These are phyloP conservation scores for Immersiporthe knoxdaviesiana DNA, from an alignment of 2,329 filamentous ascomycete genomes.

Conservation along the genomic window DNA sequence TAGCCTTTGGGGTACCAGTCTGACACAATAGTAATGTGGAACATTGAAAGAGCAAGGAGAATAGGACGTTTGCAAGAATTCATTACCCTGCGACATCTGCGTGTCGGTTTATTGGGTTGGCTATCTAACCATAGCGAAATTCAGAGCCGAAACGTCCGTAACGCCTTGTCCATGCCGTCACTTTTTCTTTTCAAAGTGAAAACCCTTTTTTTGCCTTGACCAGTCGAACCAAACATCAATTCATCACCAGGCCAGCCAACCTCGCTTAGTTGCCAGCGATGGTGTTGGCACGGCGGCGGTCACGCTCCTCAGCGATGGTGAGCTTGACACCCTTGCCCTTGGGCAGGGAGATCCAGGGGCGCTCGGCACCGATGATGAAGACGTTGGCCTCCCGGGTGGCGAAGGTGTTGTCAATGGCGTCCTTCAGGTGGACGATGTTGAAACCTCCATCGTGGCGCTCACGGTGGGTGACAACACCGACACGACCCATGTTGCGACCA, in stretches of 20 bases:
- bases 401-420: slow-evolving; percentile 99
- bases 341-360: slow-evolving; percentile 98
- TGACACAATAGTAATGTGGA: background rate
- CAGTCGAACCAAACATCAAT: slow-evolving; percentile 27
- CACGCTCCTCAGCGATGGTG: slow-evolving; percentile 97
- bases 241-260: slow-evolving; percentile 22
- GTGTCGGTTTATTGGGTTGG: slow-evolving; percentile 25
- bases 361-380: slow-evolving; percentile 97
- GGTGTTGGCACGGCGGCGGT: slow-evolving; percentile 80
- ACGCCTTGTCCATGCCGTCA: slow-evolving; percentile 31
- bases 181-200: slow-evolving; percentile 26
- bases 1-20: background rate
- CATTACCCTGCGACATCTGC: slow-evolving; percentile 28
- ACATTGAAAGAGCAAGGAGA: slow-evolving; percentile 6
- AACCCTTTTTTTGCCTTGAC: slow-evolving; percentile 26
- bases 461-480: slow-evolving; percentile 99
- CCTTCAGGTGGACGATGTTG: slow-evolving; percentile 99
- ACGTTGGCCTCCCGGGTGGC: slow-evolving; percentile 99
- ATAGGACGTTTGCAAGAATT: slow-evolving; percentile 32
- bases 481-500: slow-evolving; percentile 99
- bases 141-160: slow-evolving; percentile 31
- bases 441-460: slow-evolving; percentile 99
- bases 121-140: slow-evolving; percentile 29
- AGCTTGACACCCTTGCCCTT: slow-evolving; percentile 99
- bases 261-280: slow-evolving; percentile 56